Percentiles rank a stretch among this genome's conserved stretches.
Evolutionary conservation across 257 asterid genomes (phyloP).

Genomic region (Rubia yunnanensis): DNA sequence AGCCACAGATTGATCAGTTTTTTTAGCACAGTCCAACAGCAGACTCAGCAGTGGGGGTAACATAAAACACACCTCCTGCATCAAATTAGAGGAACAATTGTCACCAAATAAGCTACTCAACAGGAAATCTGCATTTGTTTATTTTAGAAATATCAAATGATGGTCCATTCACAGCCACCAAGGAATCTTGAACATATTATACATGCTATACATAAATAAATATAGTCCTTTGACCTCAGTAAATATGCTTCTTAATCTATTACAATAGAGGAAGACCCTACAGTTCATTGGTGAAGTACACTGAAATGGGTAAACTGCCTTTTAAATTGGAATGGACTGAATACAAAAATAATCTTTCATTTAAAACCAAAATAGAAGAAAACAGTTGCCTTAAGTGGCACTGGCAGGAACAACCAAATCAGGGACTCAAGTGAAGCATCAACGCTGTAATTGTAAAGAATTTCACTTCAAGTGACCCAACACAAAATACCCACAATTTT

Average conservation of each 20-base stretch:
- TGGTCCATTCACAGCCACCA: not conserved
- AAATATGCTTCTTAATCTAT: not conserved
- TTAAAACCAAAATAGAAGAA: not conserved
- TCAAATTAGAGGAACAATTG: conserved; percentile 3
- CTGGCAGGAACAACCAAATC: not conserved
- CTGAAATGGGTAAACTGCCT: not conserved
- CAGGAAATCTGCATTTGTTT: not conserved
- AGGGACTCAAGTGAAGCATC: not conserved
- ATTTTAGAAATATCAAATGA: not conserved
- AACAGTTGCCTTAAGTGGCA: not conserved
- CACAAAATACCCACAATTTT: not conserved
- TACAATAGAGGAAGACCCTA: not conserved
- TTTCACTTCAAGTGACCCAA: not conserved
- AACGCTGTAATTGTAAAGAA: not conserved
- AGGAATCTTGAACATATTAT: not conserved
- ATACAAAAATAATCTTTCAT: not conserved
- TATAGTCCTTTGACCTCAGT: not conserved
- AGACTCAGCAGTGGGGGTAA: conserved; percentile 85
- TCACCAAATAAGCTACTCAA: not conserved
- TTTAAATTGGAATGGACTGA: not conserved
- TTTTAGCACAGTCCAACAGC: conserved; percentile 97
- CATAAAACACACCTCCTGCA: conserved; percentile 97
- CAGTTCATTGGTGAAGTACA: not conserved
- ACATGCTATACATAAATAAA: too few relatives aligned
- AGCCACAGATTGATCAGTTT: conserved; percentile 88